phyloP scores from a whole-genome alignment of 495 filamentous ascomycete species.

The Opeltia flavorubescens region DNA sequence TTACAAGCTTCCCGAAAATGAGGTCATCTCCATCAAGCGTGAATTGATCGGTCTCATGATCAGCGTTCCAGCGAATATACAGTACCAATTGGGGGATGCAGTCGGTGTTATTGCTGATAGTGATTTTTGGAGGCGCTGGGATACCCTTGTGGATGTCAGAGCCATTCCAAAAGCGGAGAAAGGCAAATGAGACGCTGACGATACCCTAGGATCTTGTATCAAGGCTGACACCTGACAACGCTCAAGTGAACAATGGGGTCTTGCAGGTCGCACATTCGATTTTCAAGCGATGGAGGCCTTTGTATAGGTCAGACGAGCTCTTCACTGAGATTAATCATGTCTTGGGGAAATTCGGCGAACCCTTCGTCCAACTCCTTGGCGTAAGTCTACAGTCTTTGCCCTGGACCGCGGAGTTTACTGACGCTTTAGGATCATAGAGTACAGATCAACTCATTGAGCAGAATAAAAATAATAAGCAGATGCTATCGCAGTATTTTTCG shows the following conservation, averaged over 20 bases:
- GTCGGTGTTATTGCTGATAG: slow-evolving; percentile 95
- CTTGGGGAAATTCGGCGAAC: slow-evolving; percentile 60
- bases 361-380: slow-evolving; percentile 66
- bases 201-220: slow-evolving; percentile 64
- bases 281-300: slow-evolving; percentile 87
- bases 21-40: slow-evolving; percentile 78
- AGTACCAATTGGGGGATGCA: slow-evolving; percentile 87
- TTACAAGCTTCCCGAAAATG: slow-evolving; percentile 66
- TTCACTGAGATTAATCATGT: slow-evolving; percentile 95
- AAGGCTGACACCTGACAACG: slow-evolving; percentile 62
- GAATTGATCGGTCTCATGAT: slow-evolving; percentile 97
- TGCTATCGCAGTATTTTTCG: slow-evolving; percentile 58
- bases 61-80: slow-evolving; percentile 68
- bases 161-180: neutral
- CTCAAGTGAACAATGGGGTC: slow-evolving; percentile 77
- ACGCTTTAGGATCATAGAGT: slow-evolving; percentile 28
- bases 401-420: neutral
- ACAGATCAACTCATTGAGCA: slow-evolving; percentile 65
- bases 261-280: slow-evolving; percentile 96
- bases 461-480: slow-evolving; percentile 57
- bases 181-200: neutral
- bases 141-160: slow-evolving; percentile 67
- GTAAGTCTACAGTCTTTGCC: slow-evolving; percentile 36
- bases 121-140: slow-evolving; percentile 93
- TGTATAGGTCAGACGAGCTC: slow-evolving; percentile 80